Base-by-base conservation (phyloP, 805 yeast species). In the Saccharomyces cerevisiae region DNA sequence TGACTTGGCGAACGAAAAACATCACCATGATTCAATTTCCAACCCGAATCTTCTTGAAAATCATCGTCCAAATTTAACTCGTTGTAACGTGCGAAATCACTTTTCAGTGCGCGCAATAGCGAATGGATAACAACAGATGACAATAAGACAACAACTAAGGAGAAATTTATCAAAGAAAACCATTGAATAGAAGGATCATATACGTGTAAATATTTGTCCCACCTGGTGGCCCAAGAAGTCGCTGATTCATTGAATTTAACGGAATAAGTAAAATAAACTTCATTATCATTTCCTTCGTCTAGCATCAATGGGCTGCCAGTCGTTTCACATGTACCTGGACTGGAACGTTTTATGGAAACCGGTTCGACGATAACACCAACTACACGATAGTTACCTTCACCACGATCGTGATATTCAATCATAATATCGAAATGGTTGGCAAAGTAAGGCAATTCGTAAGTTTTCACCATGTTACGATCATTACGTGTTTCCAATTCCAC, bases 1-100 rank as follows among this genome's bases (percentile, higher is more conserved):
- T 79, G 74, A 51, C 76, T 68, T 47, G 98, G 98, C 8, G 91
- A 73, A 70, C 98, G 81, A 75, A 92, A 92, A 30, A 92, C 90
- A 69, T 92, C 98, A 57, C 97, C 98, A 64, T 91, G 95, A 43
- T 90, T 85, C 59, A 94, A 78, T 69, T 94, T 94, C 99, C 99
- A 94, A 43, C 99, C 99, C 66, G 90, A 80, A 69, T 94, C 98
- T 65, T 90, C 96, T 58, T 89, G 84, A 52, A 89, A 81, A 55
- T 87, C 96, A 62, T 85, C 89, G 67, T 87, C 94, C 62, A 92
- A 78, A 66, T 87, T 89, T 59, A 92, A 80, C 68, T 88, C 96
- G 68, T 92, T 92, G 73, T 94, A 94, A 63, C 86, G 84, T 54
- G 85, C 79, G 62, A 94, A 88, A 69, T 94, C 99, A 66, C 81